Evolutionary conservation across 176 grass and related monocot genomes (phyloP), one percentile per base, ranked within the genome.

Genomic region (Metroxylon sagu): DNA sequence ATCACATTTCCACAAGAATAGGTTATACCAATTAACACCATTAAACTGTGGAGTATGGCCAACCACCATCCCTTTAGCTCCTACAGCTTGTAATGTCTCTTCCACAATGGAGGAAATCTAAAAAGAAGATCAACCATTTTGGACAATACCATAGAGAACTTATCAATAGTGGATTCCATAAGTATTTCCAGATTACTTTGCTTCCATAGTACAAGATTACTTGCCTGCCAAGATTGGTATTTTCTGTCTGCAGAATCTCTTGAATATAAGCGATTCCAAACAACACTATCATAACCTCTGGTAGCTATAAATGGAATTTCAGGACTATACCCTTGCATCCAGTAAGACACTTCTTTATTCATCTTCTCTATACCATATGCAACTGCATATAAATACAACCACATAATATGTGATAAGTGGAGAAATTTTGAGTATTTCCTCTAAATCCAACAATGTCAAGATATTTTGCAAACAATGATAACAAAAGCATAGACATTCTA

Each of bases 261-360:
- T 4, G 93, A 97, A 59, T 97, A 97, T 28, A 92, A 23, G 21
- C 84, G 87, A 23, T 59, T 97, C 87, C 93, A 92, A 25, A 97
- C 93, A 54, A 97, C 84, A 25, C 93, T 97, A 57, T 85, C 78
- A 73, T 98, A 91, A 64, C 87, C 93, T 75, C 79, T 98, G 4
- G 84, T 83, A 59, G 87, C 93, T 61, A 98, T 88, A 59, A 92
- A 98, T 48, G 87, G 93, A 35, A 85, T 79, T 60, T 65, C 55
- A 19, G 53, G 62, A 68, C 48, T 60, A 28, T 79, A 67, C 52
- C 56, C 26, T 88, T 76, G 72, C 87, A 88, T 92, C 93, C 87
- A 98, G 43, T 68, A 62, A 7, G 84, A 91, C 10, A 92, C 87
- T 81, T 98, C 84, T 66, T 56, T 80, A 53, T 98, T 98, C 81